These are phyloP conservation scores for Pichia manshurica DNA, from an alignment of 805 yeast genomes.

Conservation along the genomic window DNA sequence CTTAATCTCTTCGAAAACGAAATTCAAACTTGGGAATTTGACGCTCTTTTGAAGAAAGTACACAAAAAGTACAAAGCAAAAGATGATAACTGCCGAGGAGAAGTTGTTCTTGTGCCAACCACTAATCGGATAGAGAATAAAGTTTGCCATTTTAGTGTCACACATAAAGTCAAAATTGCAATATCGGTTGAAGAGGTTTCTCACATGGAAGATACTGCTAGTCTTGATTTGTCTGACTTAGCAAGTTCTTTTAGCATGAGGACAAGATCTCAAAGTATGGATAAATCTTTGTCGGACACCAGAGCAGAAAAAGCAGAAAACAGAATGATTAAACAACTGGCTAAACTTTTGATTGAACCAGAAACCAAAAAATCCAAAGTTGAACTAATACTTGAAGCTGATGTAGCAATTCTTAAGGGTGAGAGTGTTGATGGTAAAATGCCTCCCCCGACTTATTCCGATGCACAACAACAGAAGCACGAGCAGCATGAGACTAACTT, in stretches of 20 bases:
- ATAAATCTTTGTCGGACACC: slow-evolving; percentile 4
- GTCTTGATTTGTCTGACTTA: slow-evolving; percentile 9
- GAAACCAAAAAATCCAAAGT: slow-evolving; percentile 14
- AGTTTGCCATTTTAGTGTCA: slow-evolving; percentile 18
- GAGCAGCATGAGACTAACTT: not conserved
- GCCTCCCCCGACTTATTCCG: slow-evolving; percentile 20
- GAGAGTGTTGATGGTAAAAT: slow-evolving; percentile 21
- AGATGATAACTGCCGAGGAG: not conserved
- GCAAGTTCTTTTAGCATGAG: slow-evolving; percentile 12
- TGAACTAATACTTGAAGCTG: slow-evolving; percentile 21
- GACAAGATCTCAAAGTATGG: slow-evolving; percentile 10
- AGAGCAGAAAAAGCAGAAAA: slow-evolving; percentile 16
- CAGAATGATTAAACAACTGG: slow-evolving; percentile 18
- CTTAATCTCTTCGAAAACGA: slow-evolving; percentile 7
- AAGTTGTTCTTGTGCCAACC: slow-evolving; percentile 20
- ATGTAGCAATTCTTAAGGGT: slow-evolving; percentile 17
- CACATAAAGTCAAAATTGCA: slow-evolving; percentile 19
- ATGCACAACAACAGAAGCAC: slow-evolving; percentile 2
- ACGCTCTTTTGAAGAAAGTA: slow-evolving; percentile 7
- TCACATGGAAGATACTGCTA: not conserved
- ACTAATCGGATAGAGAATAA: slow-evolving; percentile 12
- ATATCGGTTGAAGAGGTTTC: slow-evolving; percentile 10
- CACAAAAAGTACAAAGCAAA: slow-evolving; percentile 8
- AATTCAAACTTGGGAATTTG: slow-evolving; percentile 5
- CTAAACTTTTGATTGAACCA: slow-evolving; percentile 19